Percentiles rank a stretch among this genome's conserved stretches.
Evolutionary conservation across 164 flowering plant genomes (phyloP).

Genomic region (Magnolia kwangsiensis): DNA sequence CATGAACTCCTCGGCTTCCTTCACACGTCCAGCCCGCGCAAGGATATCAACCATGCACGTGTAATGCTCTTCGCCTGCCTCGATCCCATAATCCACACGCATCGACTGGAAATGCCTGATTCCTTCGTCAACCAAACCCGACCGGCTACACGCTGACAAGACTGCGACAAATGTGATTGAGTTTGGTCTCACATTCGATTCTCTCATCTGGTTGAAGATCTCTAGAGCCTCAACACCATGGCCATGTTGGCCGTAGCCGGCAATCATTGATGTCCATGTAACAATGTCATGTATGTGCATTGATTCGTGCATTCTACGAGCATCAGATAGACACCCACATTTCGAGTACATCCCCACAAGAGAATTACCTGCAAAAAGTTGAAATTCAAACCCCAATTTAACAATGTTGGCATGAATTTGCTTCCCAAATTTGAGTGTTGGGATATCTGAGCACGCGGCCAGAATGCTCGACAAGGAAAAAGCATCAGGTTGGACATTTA

Average conservation of each 20-base stretch:
- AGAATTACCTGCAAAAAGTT: slow-evolving; percentile 18
- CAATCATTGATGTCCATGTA: slow-evolving; percentile 25
- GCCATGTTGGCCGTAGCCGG: slow-evolving; percentile 22
- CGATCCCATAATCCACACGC: slow-evolving; percentile 7
- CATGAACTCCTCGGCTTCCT: slow-evolving; percentile 21
- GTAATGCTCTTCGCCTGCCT: slow-evolving; percentile 16
- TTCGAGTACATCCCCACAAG: slow-evolving; percentile 18
- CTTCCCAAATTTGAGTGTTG: slow-evolving; percentile 18
- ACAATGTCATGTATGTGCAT: slow-evolving; percentile 15
- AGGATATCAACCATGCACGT: slow-evolving; percentile 20
- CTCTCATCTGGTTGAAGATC: slow-evolving; percentile 16
- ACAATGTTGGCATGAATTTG: slow-evolving; percentile 16
- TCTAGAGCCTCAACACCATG: slow-evolving; percentile 14
- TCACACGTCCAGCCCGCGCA: slow-evolving; percentile 16
- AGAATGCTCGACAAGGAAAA: slow-evolving; percentile 17
- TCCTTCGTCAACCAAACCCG: slow-evolving; percentile 20
- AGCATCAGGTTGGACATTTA: slow-evolving; percentile 5
- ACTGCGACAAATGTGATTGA: slow-evolving; percentile 17
- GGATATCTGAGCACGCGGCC: slow-evolving; percentile 18
- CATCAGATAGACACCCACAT: slow-evolving; percentile 19
- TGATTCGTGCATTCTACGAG: slow-evolving; percentile 9
- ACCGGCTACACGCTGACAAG: slow-evolving; percentile 23
- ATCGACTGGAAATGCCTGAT: slow-evolving; percentile 12
- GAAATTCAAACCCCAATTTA: slow-evolving; percentile 8
- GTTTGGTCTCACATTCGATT: slow-evolving; percentile 10